Evolutionary conservation across 2,329 filamentous ascomycete species (phyloP).

Genomic region (Sclerotinia subarctica): DNA sequence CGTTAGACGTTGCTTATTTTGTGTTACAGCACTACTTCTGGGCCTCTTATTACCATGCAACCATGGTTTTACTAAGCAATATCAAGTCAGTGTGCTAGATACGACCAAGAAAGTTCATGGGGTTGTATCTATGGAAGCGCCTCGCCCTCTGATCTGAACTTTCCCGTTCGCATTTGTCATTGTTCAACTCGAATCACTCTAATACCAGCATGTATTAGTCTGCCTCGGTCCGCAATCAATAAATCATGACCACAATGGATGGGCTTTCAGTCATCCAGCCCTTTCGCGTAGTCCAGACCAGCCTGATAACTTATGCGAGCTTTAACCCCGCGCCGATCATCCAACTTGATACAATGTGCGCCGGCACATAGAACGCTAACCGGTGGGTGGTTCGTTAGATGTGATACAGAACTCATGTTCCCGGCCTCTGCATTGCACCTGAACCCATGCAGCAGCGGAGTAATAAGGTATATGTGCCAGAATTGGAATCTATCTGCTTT

Average conservation of each 20-base stretch:
- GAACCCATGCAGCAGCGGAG: too few relatives aligned
- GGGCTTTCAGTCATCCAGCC: background rate
- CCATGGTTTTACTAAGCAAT: background rate
- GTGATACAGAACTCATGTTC: too few relatives aligned
- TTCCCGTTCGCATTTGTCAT: background rate
- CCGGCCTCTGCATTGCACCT: too few relatives aligned
- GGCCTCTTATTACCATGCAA: background rate
- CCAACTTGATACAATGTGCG: background rate
- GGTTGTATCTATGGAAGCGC: background rate
- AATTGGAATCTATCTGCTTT: too few relatives aligned
- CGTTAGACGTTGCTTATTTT: background rate
- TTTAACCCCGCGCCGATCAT: background rate
- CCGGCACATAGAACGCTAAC: background rate
- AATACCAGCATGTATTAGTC: too few relatives aligned
- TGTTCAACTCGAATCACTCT: background rate
- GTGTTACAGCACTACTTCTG: background rate
- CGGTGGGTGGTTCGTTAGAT: too few relatives aligned
- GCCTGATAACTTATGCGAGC: background rate
- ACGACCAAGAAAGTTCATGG: background rate
- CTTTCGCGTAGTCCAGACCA: background rate
- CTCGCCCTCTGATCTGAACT: background rate
- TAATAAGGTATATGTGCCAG: too few relatives aligned
- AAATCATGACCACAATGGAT: too few relatives aligned
- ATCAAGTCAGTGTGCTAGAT: background rate
- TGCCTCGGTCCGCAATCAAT: too few relatives aligned